Evolutionary conservation across 495 filamentous ascomycete genomes (phyloP).

Genomic region (Aspergillus ellipticus): DNA sequence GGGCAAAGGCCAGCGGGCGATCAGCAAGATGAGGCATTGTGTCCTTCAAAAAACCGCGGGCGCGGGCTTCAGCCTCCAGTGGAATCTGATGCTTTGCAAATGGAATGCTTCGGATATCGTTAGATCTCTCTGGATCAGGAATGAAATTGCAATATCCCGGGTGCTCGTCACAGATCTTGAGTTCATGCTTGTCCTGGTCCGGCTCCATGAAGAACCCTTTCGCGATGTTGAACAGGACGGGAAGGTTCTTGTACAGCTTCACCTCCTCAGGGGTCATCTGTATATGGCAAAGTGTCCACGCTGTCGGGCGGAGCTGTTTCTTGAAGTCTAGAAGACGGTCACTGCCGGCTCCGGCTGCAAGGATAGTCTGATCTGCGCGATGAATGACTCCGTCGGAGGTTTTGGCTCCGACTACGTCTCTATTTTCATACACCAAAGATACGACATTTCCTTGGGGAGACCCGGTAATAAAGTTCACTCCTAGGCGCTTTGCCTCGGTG

Average conservation of each 20-base stretch:
- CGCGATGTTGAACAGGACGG: slow-evolving; percentile 50
- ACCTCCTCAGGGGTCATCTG: slow-evolving; percentile 43
- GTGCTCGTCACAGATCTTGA: slow-evolving; percentile 57
- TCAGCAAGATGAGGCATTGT: slow-evolving; percentile 50
- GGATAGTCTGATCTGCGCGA: slow-evolving; percentile 36
- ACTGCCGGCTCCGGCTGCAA: slow-evolving; percentile 47
- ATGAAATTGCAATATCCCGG: slow-evolving; percentile 51
- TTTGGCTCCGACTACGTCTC: slow-evolving; percentile 33
- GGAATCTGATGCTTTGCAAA: slow-evolving; percentile 50
- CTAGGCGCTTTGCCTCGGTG: slow-evolving; percentile 40
- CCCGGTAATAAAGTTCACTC: slow-evolving; percentile 43
- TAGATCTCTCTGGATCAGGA: slow-evolving; percentile 11
- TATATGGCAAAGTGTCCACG: slow-evolving; percentile 53
- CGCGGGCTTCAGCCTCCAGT: slow-evolving; percentile 36
- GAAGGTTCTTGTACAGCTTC: slow-evolving; percentile 38
- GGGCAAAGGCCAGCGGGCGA: slow-evolving; percentile 43
- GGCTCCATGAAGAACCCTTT: slow-evolving; percentile 57
- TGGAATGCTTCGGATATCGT: slow-evolving; percentile 33
- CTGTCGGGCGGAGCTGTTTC: slow-evolving; percentile 50
- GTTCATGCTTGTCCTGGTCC: slow-evolving; percentile 44
- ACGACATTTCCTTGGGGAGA: slow-evolving; percentile 32
- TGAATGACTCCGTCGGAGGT: slow-evolving; percentile 35
- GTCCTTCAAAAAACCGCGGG: slow-evolving; percentile 41
- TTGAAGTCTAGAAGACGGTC: slow-evolving; percentile 47
- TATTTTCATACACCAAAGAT: slow-evolving; percentile 28